Base-by-base conservation (phyloP, 2,329 filamentous ascomycete species). In the Zymoseptoria brevis region DNA sequence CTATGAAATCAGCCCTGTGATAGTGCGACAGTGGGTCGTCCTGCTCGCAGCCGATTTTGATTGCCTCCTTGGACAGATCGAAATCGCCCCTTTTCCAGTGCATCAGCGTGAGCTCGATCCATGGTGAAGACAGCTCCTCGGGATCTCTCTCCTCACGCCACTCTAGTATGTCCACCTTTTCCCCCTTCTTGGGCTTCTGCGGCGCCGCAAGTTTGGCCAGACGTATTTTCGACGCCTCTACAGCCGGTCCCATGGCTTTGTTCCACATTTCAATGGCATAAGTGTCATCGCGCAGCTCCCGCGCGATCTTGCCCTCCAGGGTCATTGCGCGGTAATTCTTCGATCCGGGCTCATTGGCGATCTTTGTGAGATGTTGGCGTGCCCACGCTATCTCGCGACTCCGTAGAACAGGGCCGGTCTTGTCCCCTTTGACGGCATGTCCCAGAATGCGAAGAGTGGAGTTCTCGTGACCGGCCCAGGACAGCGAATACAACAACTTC, bases 1-100 rank as follows among this genome's bases (percentile, higher is more conserved):
- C 60, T 2, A 69, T 64, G 16, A 66, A 62, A 4, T 64, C 60
- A 1, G 75, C 69, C 8, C 74, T 71, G 52, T 73, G 68, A 57
- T 72, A 75, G 62, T 72, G 76, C 0, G 75, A 72, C n/a, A 72
- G 65, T 0, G 77, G 77, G 56, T 80, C 77, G 51, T 79, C 76
- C 53, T 68, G 70, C 59, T 73, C 61, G 19, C 71, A 65, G 6
- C 76, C 77, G 24, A 67, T 69, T 19, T 70, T 60, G 24, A 75
- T 73, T 4, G 69, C 73, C 49, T 68, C 59, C 4, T 62, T 53
- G 53, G 59, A 55, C n/a, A 56, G 60, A 21, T 52, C 52, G 41
- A 50, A 35, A 19, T 60, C 24, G 11, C 49, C 59, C 19, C 60
- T 54, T 19, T 62, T n/a, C 9, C 35, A 55, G 30, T 70, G 67